phyloP scores from a whole-genome alignment of 306 rosid genomes.

The Heteromeles arbutifolia region DNA sequence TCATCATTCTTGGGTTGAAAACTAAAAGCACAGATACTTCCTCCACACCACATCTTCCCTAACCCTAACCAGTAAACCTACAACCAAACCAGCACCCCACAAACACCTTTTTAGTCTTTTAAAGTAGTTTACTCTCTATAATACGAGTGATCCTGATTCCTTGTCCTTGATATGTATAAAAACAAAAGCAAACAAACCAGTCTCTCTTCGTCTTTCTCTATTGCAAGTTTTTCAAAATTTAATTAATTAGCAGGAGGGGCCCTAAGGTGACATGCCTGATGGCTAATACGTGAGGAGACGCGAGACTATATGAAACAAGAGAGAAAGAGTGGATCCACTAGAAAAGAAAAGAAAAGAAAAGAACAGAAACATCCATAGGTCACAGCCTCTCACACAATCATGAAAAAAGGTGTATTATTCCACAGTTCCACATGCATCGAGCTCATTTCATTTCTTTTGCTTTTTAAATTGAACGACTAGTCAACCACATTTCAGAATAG shows the following conservation, averaged over 20 bases:
- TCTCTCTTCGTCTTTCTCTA: no score
- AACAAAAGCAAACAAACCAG: no score
- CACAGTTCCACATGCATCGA: conserved; percentile 47
- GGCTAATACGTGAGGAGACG: background rate
- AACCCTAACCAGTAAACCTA: background rate
- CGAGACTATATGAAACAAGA: background rate
- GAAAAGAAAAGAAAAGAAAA: no score
- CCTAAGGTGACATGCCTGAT: background rate
- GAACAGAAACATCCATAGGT: background rate
- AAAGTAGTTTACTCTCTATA: no score
- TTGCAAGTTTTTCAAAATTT: background rate
- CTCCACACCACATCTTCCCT: background rate
- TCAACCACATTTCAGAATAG: conserved; percentile 12
- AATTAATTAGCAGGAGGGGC: no score
- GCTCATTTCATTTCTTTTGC: conserved; percentile 16
- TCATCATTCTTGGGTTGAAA: conserved; percentile 66
- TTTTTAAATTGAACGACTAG: conserved; percentile 2
- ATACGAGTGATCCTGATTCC: no score
- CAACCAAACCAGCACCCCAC: background rate
- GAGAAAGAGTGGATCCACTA: conserved; percentile 22
- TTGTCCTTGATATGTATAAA: no score
- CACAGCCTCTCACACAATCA: conserved; percentile 36
- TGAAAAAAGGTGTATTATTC: conserved; percentile 41
- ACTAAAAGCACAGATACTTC: conserved; percentile 2
- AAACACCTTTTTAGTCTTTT: background rate